phyloP scores from a whole-genome alignment of 2,329 filamentous ascomycete species.

The Nannizziopsis arthrosporioides region DNA sequence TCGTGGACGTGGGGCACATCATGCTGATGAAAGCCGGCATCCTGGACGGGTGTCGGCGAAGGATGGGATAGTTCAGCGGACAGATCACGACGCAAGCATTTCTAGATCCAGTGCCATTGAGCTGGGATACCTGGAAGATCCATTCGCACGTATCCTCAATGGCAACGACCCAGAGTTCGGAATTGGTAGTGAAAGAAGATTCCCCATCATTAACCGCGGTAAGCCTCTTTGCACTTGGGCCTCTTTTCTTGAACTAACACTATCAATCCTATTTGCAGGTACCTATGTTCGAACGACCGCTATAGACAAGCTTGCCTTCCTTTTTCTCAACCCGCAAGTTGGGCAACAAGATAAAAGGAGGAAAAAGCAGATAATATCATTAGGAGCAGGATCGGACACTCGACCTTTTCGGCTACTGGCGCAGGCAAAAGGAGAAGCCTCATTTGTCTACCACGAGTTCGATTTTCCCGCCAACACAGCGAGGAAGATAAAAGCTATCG shows the following conservation, averaged over 20 bases:
- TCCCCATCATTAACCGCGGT: slow-evolving; percentile 94
- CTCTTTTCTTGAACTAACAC: slow-evolving; percentile 13
- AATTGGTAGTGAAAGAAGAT: slow-evolving; percentile 44
- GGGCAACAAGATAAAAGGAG: slow-evolving; percentile 15
- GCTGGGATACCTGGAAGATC: slow-evolving; percentile 72
- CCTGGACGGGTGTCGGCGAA: slow-evolving; percentile 30
- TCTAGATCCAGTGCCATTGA: slow-evolving; percentile 82
- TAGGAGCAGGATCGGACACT: slow-evolving; percentile 90
- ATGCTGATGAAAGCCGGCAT: slow-evolving; percentile 10
- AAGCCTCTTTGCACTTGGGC: not conserved
- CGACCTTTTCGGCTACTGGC: slow-evolving; percentile 65
- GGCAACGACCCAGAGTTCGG: slow-evolving; percentile 24
- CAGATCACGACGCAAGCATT: slow-evolving; percentile 81
- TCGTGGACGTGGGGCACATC: slow-evolving; percentile 19
- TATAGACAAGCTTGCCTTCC: slow-evolving; percentile 63
- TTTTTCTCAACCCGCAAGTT: slow-evolving; percentile 48
- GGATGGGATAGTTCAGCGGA: slow-evolving; percentile 72
- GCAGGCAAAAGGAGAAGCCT: slow-evolving; percentile 16
- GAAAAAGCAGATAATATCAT: slow-evolving; percentile 69
- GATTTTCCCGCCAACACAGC: slow-evolving; percentile 70
- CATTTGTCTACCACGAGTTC: slow-evolving; percentile 74
- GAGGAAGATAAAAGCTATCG: slow-evolving; percentile 47
- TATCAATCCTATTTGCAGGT: slow-evolving; percentile 40
- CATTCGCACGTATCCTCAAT: slow-evolving; percentile 62
- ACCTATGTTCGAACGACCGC: slow-evolving; percentile 85